Base-by-base conservation (phyloP, 2,329 filamentous ascomycete species). In the Penicillium corylophilum region DNA sequence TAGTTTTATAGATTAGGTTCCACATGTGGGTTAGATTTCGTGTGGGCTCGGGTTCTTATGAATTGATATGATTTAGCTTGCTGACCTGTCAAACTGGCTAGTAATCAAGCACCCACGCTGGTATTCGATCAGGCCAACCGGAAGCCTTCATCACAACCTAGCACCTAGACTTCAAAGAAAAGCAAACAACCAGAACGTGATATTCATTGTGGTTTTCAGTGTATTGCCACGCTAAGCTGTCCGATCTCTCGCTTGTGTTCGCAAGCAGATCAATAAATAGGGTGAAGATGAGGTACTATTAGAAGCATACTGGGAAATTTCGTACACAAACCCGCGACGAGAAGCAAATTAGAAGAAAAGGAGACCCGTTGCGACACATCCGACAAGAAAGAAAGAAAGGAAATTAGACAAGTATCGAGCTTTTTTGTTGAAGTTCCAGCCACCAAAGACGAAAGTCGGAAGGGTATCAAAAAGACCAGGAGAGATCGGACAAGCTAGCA, bases 401-500 rank as follows among this genome's bases (percentile, higher is more conserved):
- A 36, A 48, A 57, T 56, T 53, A 61, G 44, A 46, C 50, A 53
- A 44, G 44, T 46, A 46, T 57, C 36, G 40, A 51, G 56, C 60
- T 57, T 62, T 63, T 64, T 61, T 53, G 52, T 48, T 51, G 46
- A 50, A 50, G 43, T 53, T 66, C 64, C 65, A 66, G 65, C 64
- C 66, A 69, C 54, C 59, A 46, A 66, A 60, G 62, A 64, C 59
- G 43, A 55, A 63, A 67, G 56, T 65, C 58, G 62, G 65, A 70
- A 68, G 69, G 69, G 69, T 71, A 71, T 71, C 68, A 70, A 69
- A 66, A 66, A 66, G 65, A 64, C 62, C 62, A 64, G 53, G 55
- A 56, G 58, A 61, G 59, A 63, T 61, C 59, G 62, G 60, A 65
- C 50, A 57, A 63, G 57, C 59, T 55, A 60, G 63, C 56, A 56